Base-by-base conservation (phyloP, 805 yeast genomes). In the Yarrowia sp. region DNA sequence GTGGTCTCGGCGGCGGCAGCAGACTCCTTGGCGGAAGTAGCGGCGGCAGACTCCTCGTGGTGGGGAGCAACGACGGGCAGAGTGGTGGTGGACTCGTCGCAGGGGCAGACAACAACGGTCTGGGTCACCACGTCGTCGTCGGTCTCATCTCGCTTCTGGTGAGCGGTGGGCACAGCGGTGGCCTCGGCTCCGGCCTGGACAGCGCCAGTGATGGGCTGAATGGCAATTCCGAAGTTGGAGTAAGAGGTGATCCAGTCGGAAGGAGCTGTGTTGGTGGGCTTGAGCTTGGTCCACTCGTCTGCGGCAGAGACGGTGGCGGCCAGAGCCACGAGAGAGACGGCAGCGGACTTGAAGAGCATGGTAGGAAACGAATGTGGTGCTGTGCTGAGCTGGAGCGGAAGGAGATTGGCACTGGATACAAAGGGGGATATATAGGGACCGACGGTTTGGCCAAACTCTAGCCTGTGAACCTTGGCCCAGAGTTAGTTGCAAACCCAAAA, bases 151-250 rank as follows among this genome's bases (percentile, higher is more conserved):
- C 65, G 65, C 65, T 58, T 58, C 65, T 44, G 52, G 65, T 58
- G 65, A 33, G 49, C 65, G n/a, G 65, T 58, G 34, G 65, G 65
- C 40, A 3, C 9, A 20, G 52, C 52, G 14, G 65, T 43, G 42
- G 65, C 65, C 52, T 58, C 65, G 14, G 65, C 65, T 30, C 65
- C 65, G 30, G 49, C 65, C 52, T 58, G n/a, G 6, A 58, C 49
- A 30, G 40, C 65, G 14, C 65, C 65, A 4, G 65, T 58, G 40
- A 58, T 58, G 52, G 65, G 52, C 65, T 58, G 52, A 42, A 58
- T 58, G 42, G 65, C 49, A 43, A 58, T 58, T 14, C 65, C 65
- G 30, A 58, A 58, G 52, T 43, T 44, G 65, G 65, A 44, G 65
- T 58, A 58, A 33, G 49, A 43, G 17, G 49, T 42, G 42, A 58